Conservation (phyloP, 2,329 filamentous ascomycete species). For the Ambrosiella beaveri region DNA sequence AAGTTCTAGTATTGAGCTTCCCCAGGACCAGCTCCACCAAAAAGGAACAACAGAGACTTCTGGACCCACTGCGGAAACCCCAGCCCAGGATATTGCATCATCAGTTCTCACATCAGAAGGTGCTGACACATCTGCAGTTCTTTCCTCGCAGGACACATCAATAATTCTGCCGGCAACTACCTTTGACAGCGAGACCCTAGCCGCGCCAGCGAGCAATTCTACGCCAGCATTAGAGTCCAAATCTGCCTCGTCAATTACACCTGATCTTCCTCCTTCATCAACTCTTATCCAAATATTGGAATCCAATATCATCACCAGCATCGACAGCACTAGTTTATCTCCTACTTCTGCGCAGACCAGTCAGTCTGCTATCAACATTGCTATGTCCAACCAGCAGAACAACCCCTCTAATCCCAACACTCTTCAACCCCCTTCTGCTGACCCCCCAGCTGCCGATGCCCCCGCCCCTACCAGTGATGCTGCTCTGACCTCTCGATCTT, state of each 20-base stretch:
- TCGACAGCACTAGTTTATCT: neutral
- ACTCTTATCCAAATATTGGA: neutral
- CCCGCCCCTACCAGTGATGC: conserved; percentile 12
- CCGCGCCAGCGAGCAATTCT: neutral
- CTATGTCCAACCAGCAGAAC: conserved; percentile 13
- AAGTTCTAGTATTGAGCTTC: neutral
- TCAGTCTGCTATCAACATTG: neutral
- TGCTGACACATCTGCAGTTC: neutral
- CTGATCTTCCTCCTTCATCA: neutral
- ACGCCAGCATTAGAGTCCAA: neutral
- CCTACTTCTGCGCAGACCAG: neutral
- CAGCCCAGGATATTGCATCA: neutral
- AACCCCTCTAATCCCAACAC: conserved; percentile 25
- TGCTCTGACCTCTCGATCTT: conserved; percentile 26
- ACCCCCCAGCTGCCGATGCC: conserved; percentile 14
- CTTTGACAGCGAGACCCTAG: neutral
- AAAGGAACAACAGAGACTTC: neutral
- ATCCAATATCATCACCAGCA: conserved; percentile 1
- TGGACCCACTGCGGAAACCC: neutral
- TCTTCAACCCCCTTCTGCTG: conserved; percentile 24
- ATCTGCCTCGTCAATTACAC: neutral
- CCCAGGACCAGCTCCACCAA: neutral
- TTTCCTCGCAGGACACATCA: neutral
- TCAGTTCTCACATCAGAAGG: neutral
- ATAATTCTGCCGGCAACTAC: neutral